Evolutionary conservation across 2,329 filamentous ascomycete species (phyloP).

Genomic region (Acrodontium crateriforme): DNA sequence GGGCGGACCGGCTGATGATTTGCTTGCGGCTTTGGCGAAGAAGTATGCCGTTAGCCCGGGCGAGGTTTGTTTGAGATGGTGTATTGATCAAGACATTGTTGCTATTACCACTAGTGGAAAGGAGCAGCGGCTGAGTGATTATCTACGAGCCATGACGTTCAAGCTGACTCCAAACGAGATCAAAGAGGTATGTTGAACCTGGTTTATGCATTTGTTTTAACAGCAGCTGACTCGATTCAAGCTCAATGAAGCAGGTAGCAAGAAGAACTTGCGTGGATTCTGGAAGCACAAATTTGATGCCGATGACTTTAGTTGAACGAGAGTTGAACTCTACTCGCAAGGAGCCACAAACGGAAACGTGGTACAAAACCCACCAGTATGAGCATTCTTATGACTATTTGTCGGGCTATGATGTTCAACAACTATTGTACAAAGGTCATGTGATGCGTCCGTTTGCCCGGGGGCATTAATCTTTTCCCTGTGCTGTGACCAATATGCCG

Average conservation of each 20-base stretch:
- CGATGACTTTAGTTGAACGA: too few species aligned
- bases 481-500: too few species aligned
- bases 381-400: too few species aligned
- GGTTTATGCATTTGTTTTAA: slow-evolving; percentile 1
- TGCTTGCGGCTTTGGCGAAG: slow-evolving; percentile 38
- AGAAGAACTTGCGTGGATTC: slow-evolving; percentile 39
- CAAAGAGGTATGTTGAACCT: slow-evolving; percentile 24
- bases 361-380: too few species aligned
- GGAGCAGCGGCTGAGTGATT: slow-evolving; percentile 45
- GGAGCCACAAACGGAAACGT: too few species aligned
- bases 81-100: slow-evolving; percentile 45
- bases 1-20: slow-evolving; percentile 41
- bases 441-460: too few species aligned
- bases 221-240: slow-evolving; percentile 4
- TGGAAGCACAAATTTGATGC: slow-evolving; percentile 36
- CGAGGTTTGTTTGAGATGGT: slow-evolving; percentile 46
- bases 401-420: too few species aligned
- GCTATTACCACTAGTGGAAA: slow-evolving; percentile 47
- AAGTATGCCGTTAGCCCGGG: slow-evolving; percentile 47
- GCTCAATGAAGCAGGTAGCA: slow-evolving; percentile 34
- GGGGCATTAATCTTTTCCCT: too few species aligned
- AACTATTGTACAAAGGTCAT: too few species aligned
- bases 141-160: slow-evolving; percentile 42
- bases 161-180: slow-evolving; percentile 46
- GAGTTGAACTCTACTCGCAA: too few species aligned